A percentile compares a stretch with the other conserved stretches of the same genome.
Conservation (phyloP, 495 filamentous ascomycete genomes). For the Neurospora sp. region DNA sequence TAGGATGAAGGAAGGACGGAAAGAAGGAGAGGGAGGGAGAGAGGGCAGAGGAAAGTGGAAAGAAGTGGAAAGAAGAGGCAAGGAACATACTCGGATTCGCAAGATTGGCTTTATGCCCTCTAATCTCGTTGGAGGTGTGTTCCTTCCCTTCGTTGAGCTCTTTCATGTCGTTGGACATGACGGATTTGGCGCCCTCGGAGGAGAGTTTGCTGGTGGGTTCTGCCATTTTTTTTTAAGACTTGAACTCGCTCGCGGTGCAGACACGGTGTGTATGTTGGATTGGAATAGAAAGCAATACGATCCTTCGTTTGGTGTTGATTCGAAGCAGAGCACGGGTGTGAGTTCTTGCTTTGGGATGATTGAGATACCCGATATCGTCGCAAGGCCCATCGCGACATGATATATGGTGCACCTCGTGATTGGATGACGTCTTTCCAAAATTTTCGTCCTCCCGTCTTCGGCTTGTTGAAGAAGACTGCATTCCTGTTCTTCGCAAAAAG, state of each 20-base stretch:
- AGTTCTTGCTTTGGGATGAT: too few species aligned
- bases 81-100: constrained; percentile 13
- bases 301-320: not conserved
- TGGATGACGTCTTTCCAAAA: not conserved
- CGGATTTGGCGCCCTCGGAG: constrained; percentile 28
- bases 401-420: not conserved
- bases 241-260: too few species aligned
- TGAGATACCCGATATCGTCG: too few species aligned
- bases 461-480: not conserved
- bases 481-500: not conserved
- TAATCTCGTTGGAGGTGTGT: constrained; percentile 19
- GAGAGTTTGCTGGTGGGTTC: constrained; percentile 8
- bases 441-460: not conserved
- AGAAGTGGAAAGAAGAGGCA: too few species aligned
- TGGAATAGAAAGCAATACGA: too few species aligned
- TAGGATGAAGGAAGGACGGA: not conserved
- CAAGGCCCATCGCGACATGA: too few species aligned
- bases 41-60: not conserved
- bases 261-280: too few species aligned
- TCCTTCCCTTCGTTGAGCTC: constrained; percentile 27
- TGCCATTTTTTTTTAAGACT: too few species aligned
- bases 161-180: constrained; percentile 31
- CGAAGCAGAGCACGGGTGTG: too few species aligned
- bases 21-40: not conserved
- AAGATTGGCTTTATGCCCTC: constrained; percentile 22